Base-by-base conservation (phyloP, 306 rosid species). In the Prunus dulcis region DNA sequence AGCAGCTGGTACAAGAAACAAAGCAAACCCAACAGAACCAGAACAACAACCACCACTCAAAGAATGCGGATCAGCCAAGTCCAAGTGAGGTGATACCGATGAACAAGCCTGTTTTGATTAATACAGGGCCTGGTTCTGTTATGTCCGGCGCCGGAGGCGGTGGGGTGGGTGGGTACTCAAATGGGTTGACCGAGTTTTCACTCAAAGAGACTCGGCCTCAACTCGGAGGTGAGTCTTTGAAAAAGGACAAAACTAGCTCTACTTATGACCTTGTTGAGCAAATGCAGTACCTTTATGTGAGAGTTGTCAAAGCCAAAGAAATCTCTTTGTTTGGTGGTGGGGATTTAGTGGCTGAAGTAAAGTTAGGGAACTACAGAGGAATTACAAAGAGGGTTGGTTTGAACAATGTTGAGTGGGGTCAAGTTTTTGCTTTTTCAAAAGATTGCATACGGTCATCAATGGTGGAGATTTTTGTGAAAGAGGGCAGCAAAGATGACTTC, bases 261-360 rank as follows among this genome's bases (percentile, higher is more conserved):
- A 86, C 90, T 71, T 86, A 87, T 53, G 93, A 88, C 47, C 87
- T 88, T 10, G 93, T 88, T 17, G 90, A 88, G 79, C 93, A 88
- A 69, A 63, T 88, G 86, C 87, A 86, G 76, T 88, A 88, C 74
- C 85, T 88, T 15, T 88, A 88, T 27, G 90, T 86, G 12, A 86
- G 77, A 53, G 89, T 86, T 1, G 80, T 84, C 51, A 86, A 82
- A 72, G 88, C 87, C 2, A 60, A 84, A 9, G 89, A 82, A 12
- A 18, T 86, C 14, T 71, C 86, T 3, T 5, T 80, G 17, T 86
- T 86, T 11, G 87, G 90, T 2, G 83, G 80, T 1, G 86, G 58
- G 2, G 90, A 88, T 72, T 43, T 88, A 76, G 86, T 84, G 51
- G 86, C 90, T 19, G 93, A 88, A 66, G 93, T 88, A 77, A 88